phyloP scores from a whole-genome alignment of 805 yeast species.

The Suhomyces emberorum region DNA sequence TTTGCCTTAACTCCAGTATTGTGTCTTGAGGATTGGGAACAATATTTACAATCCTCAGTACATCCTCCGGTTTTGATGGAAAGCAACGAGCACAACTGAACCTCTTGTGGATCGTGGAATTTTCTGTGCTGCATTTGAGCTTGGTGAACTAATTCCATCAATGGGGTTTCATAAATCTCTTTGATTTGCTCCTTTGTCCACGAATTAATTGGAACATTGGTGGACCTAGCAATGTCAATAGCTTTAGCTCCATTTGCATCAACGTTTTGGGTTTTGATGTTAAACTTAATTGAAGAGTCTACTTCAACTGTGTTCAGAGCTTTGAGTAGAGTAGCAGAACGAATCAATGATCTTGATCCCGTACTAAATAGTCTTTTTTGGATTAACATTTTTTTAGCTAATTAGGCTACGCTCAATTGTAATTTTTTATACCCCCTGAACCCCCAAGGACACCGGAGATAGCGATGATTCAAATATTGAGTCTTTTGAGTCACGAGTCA shows the following conservation, averaged over 20 bases:
- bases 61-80: constrained; percentile 80
- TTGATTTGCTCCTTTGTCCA: constrained; percentile 65
- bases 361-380: constrained; percentile 2
- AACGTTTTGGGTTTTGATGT: constrained; percentile 4
- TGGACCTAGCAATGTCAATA: constrained; percentile 10
- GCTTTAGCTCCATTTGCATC: not conserved
- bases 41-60: constrained; percentile 77
- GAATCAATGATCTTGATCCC: not conserved
- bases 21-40: constrained; percentile 71
- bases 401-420: not conserved
- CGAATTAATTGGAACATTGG: constrained; percentile 19
- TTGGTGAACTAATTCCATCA: constrained; percentile 54
- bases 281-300: constrained; percentile 9
- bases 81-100: constrained; percentile 73
- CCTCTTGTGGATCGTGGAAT: constrained; percentile 64
- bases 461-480: no score
- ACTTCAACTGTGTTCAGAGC: constrained; percentile 3
- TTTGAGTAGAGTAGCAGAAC: not conserved
- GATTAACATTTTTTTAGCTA: no score
- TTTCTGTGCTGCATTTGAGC: constrained; percentile 67
- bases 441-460: no score
- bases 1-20: constrained; percentile 72
- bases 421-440: no score
- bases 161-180: constrained; percentile 62
- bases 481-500: no score